These are phyloP conservation scores for Leishmania major DNA, from an alignment of 208 protist species.

Conservation along the genomic window DNA sequence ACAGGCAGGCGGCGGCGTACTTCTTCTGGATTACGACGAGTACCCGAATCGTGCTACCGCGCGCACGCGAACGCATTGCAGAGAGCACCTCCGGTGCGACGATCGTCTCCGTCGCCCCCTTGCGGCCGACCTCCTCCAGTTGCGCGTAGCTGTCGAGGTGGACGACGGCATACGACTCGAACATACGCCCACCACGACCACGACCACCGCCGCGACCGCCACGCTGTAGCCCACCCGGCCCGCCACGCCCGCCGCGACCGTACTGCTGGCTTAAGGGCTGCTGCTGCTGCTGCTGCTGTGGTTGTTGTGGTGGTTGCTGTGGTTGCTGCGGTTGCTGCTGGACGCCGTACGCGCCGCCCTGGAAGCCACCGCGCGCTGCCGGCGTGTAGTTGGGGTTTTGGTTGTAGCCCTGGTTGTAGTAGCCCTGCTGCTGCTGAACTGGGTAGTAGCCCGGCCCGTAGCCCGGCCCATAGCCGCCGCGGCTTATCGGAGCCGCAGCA, in stretches of 20 bases:
- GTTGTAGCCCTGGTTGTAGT: conserved; percentile 12
- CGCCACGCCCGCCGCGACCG: conserved; percentile 31
- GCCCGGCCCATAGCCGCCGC: conserved; percentile 10
- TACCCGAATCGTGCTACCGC: conserved; percentile 41
- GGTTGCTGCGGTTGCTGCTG: not conserved
- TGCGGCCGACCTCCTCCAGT: conserved; percentile 67
- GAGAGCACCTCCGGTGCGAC: conserved; percentile 38
- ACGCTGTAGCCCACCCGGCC: conserved; percentile 17
- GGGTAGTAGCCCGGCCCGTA: conserved; percentile 24
- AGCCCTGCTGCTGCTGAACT: conserved; percentile 10
- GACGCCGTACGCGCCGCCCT: conserved; percentile 26
- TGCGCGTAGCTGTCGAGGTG: conserved; percentile 76
- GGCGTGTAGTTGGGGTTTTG: conserved; percentile 11
- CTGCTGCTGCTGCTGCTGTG: not conserved
- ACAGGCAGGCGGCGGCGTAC: conserved; percentile 69
- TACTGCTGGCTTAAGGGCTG: conserved; percentile 17
- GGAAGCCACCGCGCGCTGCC: conserved; percentile 18
- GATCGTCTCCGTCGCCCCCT: conserved; percentile 50
- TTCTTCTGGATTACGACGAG: conserved; percentile 64
- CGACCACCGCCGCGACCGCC: conserved; percentile 28
- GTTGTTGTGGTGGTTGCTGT: conserved; percentile 1
- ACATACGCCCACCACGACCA: conserved; percentile 24
- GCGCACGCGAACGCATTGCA: conserved; percentile 36
- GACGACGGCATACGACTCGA: conserved; percentile 53
- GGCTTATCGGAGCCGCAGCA: not conserved